These are phyloP conservation scores for Tilletia setariae DNA, from an alignment of 1,284 basidiomycete species.

Conservation along the genomic window DNA sequence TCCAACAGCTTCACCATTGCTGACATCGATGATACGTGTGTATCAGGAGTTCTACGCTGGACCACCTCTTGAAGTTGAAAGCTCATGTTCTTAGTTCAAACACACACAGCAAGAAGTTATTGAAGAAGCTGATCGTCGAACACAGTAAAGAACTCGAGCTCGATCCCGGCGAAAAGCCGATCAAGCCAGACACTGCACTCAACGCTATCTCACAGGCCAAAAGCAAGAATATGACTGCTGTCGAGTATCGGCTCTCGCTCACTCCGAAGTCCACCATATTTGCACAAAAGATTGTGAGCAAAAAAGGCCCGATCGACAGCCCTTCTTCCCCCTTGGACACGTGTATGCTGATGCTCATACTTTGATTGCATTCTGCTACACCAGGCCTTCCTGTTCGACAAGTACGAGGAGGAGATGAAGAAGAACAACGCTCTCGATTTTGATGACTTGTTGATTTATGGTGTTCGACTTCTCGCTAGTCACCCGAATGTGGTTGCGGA, in stretches of 20 bases:
- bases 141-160: constrained; percentile 59
- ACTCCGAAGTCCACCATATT: not conserved
- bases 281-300: not conserved
- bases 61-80: not conserved
- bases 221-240: constrained; percentile 66
- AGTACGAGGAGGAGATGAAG: constrained; percentile 68
- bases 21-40: constrained; percentile 67
- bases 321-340: too few species aligned
- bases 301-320: not conserved
- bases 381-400: constrained; percentile 61
- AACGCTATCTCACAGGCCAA: constrained; percentile 78
- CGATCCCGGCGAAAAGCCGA: constrained; percentile 58
- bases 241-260: constrained; percentile 33
- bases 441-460: constrained; percentile 78
- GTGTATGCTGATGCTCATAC: too few species aligned
- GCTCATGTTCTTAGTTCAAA: not conserved
- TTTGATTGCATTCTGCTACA: too few species aligned
- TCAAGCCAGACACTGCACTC: constrained; percentile 65
- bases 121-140: constrained; percentile 65
- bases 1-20: constrained; percentile 76
- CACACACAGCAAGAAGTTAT: constrained; percentile 66
- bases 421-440: constrained; percentile 77
- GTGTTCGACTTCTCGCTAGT: constrained; percentile 63
- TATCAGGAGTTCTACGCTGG: not conserved
- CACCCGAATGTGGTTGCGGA: constrained; percentile 63